Base-by-base conservation (phyloP, 768 basidiomycete genomes). In the Tubosaeta brunneosetosa region DNA sequence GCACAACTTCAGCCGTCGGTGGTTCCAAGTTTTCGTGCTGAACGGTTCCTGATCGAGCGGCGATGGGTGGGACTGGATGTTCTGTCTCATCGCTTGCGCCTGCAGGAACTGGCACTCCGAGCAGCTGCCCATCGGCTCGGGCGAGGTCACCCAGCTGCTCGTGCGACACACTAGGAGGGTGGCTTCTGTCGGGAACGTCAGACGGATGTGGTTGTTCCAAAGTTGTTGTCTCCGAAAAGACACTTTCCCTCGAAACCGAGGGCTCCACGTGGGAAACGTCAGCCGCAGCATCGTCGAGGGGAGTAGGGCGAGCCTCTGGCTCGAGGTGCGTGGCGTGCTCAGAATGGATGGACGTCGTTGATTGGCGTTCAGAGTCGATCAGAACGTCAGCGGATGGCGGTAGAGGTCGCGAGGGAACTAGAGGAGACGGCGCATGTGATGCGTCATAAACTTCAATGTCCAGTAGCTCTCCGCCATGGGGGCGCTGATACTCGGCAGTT, bases 391-490 rank as follows among this genome's bases (percentile, higher is more conserved):
- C 37, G 29, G 61, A 44, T 40, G 57, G 52, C 3, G 59, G 58
- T 29, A 62, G 48, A 27, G 56, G 37, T 14, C 54, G 56, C 26
- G 44, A 42, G 45, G 55, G 45, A 36, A 53, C 52, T 17, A 61
- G 59, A 41, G 69, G 72, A 41, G 72, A 67, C 13, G 65, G 59
- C 3, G 52, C 63, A 26, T 63, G 62, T 9, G 74, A 75, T 34
- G 60, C 68, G 60, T 77, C 75, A 51, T 68, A 66, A 42, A 77
- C 72, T 55, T 77, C 75, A 49, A 74, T 61, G 53, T 77, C 75
- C 10, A 66, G 59, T 32, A 65, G 57, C 36, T 74, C 73, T 44
- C 57, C 56, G 44, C 53, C 58, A 45, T 49, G 57, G 40, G 41
- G 48, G 25, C 60, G 60, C 3, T 49, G 58, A 51, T 50, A 71